Base-by-base conservation (phyloP, 2,329 filamentous ascomycete genomes). In the Didymosphaeria variabile region DNA sequence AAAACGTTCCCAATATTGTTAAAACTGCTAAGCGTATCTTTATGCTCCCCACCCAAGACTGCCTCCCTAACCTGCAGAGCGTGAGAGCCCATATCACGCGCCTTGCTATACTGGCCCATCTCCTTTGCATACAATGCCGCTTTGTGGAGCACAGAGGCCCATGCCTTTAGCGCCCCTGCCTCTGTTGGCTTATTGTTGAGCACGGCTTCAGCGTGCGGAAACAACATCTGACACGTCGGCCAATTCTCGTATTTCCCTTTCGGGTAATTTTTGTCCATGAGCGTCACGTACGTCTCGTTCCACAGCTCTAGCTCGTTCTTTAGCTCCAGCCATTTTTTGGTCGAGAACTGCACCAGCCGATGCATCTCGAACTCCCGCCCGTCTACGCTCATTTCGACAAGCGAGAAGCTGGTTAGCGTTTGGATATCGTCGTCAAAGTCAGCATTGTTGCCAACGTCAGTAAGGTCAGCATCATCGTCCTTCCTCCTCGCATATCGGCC, bases 341-440 rank as follows among this genome's bases (percentile, higher is more conserved):
- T 67, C 3, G 65, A 65, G 40, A 63, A 61, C 51, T 68, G 67
- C 23, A 69, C 64, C n/a, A 69, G 62, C 38, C 57, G 53, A 36
- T 70, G 67, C 66, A 70, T 70, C 17, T 64, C 56, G 57, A 67
- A 68, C 21, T 65, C 31, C 17, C 44, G 6, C 1, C 60, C 62
- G 17, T 65, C 57, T 32, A 36, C 32, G 23, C 34, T 52, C 32
- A 50, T 65, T 17, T 31, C 50, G 34, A 69, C 59, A 2, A 71
- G 40, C 19, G 62, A 65, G 44, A 62, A 68, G 26, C 59, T 65
- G 0, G 31, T 62, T 29, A 73, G 53, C 23, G 44, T 63, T 38
- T 62, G 38, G 3, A 65, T 42, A 21, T 72, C 69, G 13, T 66
- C 57, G 2, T 73, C 68, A 55, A 73, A 72, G 31, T 62, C 54